A percentile compares a stretch with the other conserved stretches of the same genome.
Evolutionary conservation across 805 yeast species (phyloP).

Genomic region (Starmerella kuoi): DNA sequence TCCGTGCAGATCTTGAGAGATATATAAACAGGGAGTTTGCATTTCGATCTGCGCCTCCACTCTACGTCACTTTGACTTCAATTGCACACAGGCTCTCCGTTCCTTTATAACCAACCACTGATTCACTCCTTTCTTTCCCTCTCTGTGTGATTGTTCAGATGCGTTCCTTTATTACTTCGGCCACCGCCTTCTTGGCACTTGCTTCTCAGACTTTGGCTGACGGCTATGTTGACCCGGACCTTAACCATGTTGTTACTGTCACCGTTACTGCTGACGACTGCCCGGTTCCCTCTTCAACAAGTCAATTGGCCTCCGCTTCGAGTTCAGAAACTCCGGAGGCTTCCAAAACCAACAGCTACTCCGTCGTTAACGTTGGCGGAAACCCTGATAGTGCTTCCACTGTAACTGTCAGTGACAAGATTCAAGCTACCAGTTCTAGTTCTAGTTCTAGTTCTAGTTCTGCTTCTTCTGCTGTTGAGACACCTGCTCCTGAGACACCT

Average conservation of each 20-base stretch:
- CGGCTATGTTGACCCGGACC: constrained; percentile 21
- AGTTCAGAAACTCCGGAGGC: neutral
- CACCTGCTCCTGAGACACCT: neutral
- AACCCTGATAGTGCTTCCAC: constrained; percentile 15
- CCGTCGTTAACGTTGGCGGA: constrained; percentile 25
- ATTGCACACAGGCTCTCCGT: neutral
- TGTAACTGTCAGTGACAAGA: constrained; percentile 6
- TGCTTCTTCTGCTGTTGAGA: neutral
- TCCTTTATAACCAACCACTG: constrained; percentile 1
- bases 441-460: neutral
- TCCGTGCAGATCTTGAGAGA: too few species aligned
- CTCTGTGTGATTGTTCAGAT: constrained; percentile 2
- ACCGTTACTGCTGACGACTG: constrained; percentile 21
- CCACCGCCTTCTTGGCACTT: constrained; percentile 3
- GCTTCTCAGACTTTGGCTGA: constrained; percentile 9
- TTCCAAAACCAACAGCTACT: constrained; percentile 13
- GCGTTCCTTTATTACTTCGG: constrained; percentile 11
- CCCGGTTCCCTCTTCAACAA: neutral
- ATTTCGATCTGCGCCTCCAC: too few species aligned
- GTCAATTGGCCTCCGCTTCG: neutral
- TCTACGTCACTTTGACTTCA: neutral
- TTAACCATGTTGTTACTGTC: constrained; percentile 22
- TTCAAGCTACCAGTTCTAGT: neutral
- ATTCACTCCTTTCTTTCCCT: constrained; percentile 1
- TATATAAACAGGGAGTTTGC: too few species aligned